Evolutionary conservation across 768 basidiomycete genomes (phyloP).

Genomic region (Hydnomerulius pinastri): DNA sequence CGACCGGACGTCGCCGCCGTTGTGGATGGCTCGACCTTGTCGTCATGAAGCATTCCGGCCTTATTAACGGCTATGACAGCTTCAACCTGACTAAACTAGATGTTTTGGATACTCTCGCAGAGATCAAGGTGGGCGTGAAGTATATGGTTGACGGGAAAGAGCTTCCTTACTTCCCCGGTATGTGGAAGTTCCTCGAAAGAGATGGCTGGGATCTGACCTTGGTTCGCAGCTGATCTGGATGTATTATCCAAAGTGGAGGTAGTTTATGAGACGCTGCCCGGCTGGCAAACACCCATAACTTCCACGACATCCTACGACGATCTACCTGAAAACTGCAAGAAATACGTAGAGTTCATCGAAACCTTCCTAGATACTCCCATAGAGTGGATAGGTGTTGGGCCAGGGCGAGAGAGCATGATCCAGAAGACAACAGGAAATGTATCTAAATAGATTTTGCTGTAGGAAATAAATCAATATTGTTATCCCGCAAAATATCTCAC

Average conservation of each 20-base stretch:
- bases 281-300: slow-evolving; percentile 85
- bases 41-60: slow-evolving; percentile 86
- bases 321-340: slow-evolving; percentile 82
- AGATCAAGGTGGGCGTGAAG: slow-evolving; percentile 86
- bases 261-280: slow-evolving; percentile 84
- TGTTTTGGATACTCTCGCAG: slow-evolving; percentile 77
- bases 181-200: slow-evolving; percentile 20
- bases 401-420: slow-evolving; percentile 80
- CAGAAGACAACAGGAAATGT: slow-evolving; percentile 18
- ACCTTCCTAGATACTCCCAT: slow-evolving; percentile 68
- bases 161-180: slow-evolving; percentile 86
- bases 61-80: slow-evolving; percentile 94
- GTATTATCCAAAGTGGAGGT: slow-evolving; percentile 79
- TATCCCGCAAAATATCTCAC: slow-evolving; percentile 21
- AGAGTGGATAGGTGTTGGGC: slow-evolving; percentile 93
- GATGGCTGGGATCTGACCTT: neutral
- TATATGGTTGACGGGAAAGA: slow-evolving; percentile 80
- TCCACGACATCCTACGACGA: slow-evolving; percentile 62
- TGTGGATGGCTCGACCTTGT: slow-evolving; percentile 99
- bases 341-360: slow-evolving; percentile 89
- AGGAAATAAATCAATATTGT: neutral
- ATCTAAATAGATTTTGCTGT: slow-evolving; percentile 21
- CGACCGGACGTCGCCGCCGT: slow-evolving; percentile 89
- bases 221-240: slow-evolving; percentile 75
- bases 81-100: slow-evolving; percentile 98